Evolutionary conservation across 768 basidiomycete species (phyloP).

Genomic region (Lactarius indigo): DNA sequence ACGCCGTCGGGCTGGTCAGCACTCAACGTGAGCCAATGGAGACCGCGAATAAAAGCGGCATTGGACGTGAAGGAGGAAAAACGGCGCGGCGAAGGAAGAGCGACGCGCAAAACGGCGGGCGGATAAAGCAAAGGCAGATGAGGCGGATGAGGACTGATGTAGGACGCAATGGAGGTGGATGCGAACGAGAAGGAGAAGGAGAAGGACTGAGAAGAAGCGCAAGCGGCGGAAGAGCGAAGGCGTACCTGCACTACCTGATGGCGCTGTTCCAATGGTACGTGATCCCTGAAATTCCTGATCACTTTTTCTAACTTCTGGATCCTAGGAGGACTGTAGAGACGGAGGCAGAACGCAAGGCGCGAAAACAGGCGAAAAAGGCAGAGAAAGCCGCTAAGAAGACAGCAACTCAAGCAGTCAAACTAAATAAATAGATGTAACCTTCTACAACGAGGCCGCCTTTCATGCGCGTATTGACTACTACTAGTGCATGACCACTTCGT

Average conservation of each 20-base stretch:
- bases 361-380: constrained; percentile 73
- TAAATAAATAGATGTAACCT: constrained; percentile 48
- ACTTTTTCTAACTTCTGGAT: constrained; percentile 8
- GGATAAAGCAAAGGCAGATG: constrained; percentile 40
- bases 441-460: background rate
- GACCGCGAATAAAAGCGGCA: constrained; percentile 65
- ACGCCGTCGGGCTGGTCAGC: constrained; percentile 77
- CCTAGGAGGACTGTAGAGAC: constrained; percentile 57
- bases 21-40: constrained; percentile 84
- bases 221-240: constrained; percentile 37
- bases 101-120: constrained; percentile 61
- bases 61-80: constrained; percentile 88
- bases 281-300: background rate
- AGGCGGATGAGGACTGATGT: constrained; percentile 29
- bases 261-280: constrained; percentile 26
- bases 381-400: constrained; percentile 58
- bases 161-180: constrained; percentile 46
- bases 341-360: constrained; percentile 78
- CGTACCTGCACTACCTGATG: constrained; percentile 3
- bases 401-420: constrained; percentile 38
- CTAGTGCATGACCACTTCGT: background rate
- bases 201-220: constrained; percentile 36
- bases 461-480: background rate
- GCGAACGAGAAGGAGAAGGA: constrained; percentile 37
- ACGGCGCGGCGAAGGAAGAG: constrained; percentile 75